Percentiles rank a stretch among this genome's conserved stretches.
phyloP scores from a whole-genome alignment of 169 alveolate genomes.

The Plasmodium malariae region DNA sequence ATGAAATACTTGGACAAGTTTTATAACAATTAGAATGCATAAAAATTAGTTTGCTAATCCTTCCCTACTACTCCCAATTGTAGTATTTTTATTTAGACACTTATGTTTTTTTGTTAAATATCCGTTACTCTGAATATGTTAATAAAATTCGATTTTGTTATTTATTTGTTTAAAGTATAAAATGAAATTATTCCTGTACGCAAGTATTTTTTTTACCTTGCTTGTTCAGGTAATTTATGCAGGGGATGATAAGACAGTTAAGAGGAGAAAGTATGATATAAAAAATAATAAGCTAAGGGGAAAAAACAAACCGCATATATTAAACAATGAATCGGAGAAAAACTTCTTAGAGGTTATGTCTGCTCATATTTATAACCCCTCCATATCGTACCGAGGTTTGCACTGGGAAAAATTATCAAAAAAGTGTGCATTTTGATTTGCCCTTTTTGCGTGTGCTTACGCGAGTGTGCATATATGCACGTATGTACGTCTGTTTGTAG shows the following conservation, averaged over 20 bases:
- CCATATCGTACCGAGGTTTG: constrained; percentile 54
- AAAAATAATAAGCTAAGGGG: constrained; percentile 20
- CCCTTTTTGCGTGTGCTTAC: no score
- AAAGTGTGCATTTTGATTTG: no score
- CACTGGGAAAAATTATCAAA: no score
- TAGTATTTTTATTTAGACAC: no score
- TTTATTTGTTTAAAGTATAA: background rate
- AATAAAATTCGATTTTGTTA: no score
- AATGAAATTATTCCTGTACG: background rate
- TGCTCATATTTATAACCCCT: constrained; percentile 43
- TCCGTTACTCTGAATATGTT: background rate
- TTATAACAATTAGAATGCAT: background rate
- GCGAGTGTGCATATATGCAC: no score
- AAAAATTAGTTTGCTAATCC: no score
- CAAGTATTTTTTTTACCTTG: background rate
- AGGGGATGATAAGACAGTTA: background rate
- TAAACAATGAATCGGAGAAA: constrained; percentile 19
- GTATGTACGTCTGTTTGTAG: no score
- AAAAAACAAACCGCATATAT: background rate
- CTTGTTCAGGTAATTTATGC: constrained; percentile 1
- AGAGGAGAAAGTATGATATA: background rate
- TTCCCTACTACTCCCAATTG: no score
- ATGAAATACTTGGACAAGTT: background rate
- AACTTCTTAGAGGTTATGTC: constrained; percentile 46
- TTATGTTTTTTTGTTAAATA: no score